These are phyloP conservation scores for Tarenaya hassleriana DNA, from an alignment of 345 rosid genomes.

Conservation along the genomic window DNA sequence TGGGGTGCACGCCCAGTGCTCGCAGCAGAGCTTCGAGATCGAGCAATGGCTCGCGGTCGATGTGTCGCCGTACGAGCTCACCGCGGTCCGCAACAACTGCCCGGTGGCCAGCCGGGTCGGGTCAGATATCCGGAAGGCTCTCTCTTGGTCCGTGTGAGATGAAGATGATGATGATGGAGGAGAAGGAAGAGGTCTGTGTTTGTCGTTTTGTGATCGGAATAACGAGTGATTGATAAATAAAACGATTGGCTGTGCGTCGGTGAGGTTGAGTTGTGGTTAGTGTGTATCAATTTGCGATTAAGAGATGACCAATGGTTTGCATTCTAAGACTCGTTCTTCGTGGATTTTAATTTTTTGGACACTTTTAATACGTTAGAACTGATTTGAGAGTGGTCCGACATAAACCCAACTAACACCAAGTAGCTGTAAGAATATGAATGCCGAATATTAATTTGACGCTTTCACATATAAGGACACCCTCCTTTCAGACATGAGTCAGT, in stretches of 20 bases:
- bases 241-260: neutral
- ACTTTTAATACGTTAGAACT: too few species aligned
- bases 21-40: constrained; percentile 48
- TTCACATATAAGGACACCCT: too few species aligned
- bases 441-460: too few species aligned
- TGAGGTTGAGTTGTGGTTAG: constrained; percentile 1
- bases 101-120: constrained; percentile 21
- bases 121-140: constrained; percentile 26
- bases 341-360: too few species aligned
- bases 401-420: too few species aligned
- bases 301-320: neutral
- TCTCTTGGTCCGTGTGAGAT: too few species aligned
- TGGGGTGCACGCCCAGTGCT: constrained; percentile 50
- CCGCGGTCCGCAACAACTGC: constrained; percentile 48
- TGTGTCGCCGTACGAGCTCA: constrained; percentile 54
- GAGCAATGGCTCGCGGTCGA: constrained; percentile 92
- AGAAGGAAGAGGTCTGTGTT: constrained; percentile 5
- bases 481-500: too few species aligned
- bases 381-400: too few species aligned
- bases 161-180: too few species aligned
- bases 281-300: neutral
- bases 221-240: constrained; percentile 5
- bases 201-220: constrained; percentile 22
- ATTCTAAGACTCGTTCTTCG: too few species aligned
- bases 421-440: too few species aligned